Evolutionary conservation across 1,139 yeast genomes (phyloP).

Genomic region (Hanseniaspora uvarum): DNA sequence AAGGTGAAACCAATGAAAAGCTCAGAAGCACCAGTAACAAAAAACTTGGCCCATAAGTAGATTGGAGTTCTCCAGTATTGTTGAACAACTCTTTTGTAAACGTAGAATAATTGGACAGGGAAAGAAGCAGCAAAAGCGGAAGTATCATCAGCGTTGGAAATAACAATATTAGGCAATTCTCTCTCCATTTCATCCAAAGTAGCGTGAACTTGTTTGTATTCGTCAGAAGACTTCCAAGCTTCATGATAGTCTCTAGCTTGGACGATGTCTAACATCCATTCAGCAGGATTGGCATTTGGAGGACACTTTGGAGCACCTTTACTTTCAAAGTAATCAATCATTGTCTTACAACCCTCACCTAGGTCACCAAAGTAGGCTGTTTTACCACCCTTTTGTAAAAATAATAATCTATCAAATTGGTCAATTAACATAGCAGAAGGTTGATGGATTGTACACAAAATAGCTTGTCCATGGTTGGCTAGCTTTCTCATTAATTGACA

Average conservation of each 20-base stretch:
- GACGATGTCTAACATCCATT: slow-evolving; percentile 74
- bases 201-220: slow-evolving; percentile 37
- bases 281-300: slow-evolving; percentile 66
- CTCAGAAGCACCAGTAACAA: slow-evolving; percentile 39
- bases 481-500: slow-evolving; percentile 53
- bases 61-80: slow-evolving; percentile 71
- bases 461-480: slow-evolving; percentile 60
- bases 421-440: slow-evolving; percentile 60
- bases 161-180: slow-evolving; percentile 29
- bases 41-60: slow-evolving; percentile 57
- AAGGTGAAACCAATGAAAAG: slow-evolving; percentile 52
- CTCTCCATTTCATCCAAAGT: slow-evolving; percentile 40
- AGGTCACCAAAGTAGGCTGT: slow-evolving; percentile 68
- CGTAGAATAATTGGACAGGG: slow-evolving; percentile 44
- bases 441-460: slow-evolving; percentile 65
- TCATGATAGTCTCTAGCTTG: slow-evolving; percentile 66
- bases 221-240: slow-evolving; percentile 54
- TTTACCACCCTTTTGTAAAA: slow-evolving; percentile 52
- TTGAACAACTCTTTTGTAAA: slow-evolving; percentile 44
- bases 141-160: slow-evolving; percentile 24
- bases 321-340: slow-evolving; percentile 52
- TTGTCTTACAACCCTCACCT: slow-evolving; percentile 45
- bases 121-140: slow-evolving; percentile 37
- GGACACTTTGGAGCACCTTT: slow-evolving; percentile 61
- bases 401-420: slow-evolving; percentile 55